Evolutionary conservation across 768 basidiomycete genomes (phyloP), one percentile per base, ranked within the genome.

Genomic region (Russula compacta): DNA sequence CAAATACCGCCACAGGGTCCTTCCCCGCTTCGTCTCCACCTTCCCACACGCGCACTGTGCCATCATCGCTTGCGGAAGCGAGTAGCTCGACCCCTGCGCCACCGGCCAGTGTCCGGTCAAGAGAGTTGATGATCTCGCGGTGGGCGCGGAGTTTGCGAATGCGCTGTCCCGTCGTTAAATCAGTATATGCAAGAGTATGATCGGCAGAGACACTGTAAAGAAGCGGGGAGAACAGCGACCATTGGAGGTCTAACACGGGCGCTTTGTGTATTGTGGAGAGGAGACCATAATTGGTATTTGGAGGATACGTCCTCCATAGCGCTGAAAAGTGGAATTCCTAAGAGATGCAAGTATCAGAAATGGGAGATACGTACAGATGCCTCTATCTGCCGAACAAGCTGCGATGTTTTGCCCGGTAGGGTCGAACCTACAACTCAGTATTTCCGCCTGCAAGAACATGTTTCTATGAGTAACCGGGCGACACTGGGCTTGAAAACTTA

Each of bases 321-420:
- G 93, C 90, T 93, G 59, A 48, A 52, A 50, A 36, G 17, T 8
- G 6, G 36, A 6, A 35, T 49, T 47, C 19, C 9, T 49, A n/a
- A 40, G 32, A 57, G 46, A 12, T 46, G 55, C 29, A 46, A 54
- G 52, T 12, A 61, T 21, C 58, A 63, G 33, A 53, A 29, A 12
- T 2, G 14, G 19, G n/a, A 52, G 19, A 35, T 5, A 83, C 92
- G 73, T 68, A 92, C 94, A 95, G 64, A 98, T 86, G 64, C 86
- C 86, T 68, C 91, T 79, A 74, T 99, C 95, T 2, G 88, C 81
- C 14, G 92, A 94, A 70, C 88, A 92, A 9, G 93, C 93, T 43
- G 95, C 97, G 60, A 98, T 84, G 66, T 90, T 91, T 71, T 95
- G 87, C 4, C 97, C 97, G 2, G 88, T 88, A 14, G 94, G 92